phyloP scores from a whole-genome alignment of 192 early-diverging fungal genomes.

The Coemansia sp. region DNA sequence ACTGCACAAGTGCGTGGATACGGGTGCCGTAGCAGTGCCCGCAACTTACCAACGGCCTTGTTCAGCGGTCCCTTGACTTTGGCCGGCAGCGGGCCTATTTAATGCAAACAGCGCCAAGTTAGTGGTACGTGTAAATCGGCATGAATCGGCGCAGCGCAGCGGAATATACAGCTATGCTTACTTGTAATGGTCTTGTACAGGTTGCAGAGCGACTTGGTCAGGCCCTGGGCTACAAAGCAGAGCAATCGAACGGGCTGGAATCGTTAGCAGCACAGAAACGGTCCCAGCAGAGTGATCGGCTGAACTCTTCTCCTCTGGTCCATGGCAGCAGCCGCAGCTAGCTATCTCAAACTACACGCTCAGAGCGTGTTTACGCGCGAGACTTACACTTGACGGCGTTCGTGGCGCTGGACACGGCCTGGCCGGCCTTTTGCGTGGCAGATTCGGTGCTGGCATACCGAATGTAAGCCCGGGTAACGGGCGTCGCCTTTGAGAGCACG shows the following conservation, averaged over 20 bases:
- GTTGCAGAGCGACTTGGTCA: conserved; percentile 45
- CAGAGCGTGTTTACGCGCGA: neutral
- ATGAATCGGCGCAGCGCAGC: neutral
- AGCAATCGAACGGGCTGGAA: neutral
- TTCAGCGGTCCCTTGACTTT: conserved; percentile 37
- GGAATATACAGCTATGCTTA: neutral
- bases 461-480: conserved; percentile 44
- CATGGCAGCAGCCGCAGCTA: too few species aligned
- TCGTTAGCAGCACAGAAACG: neutral
- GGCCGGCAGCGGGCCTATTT: conserved; percentile 36
- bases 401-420: conserved; percentile 33
- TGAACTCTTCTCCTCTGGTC: too few species aligned
- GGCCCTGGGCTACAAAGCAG: conserved; percentile 34
- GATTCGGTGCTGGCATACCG: conserved; percentile 52
- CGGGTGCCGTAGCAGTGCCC: too few species aligned
- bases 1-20: too few species aligned
- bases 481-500: conserved; percentile 38
- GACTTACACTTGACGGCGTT: conserved; percentile 42
- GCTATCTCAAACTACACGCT: too few species aligned
- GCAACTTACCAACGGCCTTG: conserved; percentile 36
- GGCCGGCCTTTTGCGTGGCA: conserved; percentile 37
- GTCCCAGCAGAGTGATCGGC: too few species aligned
- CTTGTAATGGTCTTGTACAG: conserved; percentile 42
- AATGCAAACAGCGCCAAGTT: neutral
- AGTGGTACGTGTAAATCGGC: neutral